Evolutionary conservation across 148 eudicot genomes (phyloP).

Genomic region (Bassia scoparia): DNA sequence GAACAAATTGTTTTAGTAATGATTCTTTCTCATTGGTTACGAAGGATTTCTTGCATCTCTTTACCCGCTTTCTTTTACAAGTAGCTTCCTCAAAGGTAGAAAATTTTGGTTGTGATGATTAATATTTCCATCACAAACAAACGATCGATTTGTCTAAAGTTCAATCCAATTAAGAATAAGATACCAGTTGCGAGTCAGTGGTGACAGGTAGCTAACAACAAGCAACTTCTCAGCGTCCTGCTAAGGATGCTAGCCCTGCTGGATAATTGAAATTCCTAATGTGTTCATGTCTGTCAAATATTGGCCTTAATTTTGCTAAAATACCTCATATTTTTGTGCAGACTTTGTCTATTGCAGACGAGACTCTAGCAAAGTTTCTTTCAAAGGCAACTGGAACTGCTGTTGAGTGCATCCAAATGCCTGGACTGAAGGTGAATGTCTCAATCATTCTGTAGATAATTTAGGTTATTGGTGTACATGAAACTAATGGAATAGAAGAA

Average conservation of each 20-base stretch:
- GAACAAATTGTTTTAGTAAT: too few species aligned
- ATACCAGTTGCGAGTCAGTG: conserved; percentile 42
- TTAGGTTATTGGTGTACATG: not conserved
- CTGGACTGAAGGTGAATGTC: conserved; percentile 48
- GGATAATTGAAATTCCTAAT: conserved; percentile 24
- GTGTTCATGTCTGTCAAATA: not conserved
- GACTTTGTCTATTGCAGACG: conserved; percentile 54
- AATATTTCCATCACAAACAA: too few species aligned
- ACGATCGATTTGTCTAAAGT: too few species aligned
- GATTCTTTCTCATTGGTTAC: too few species aligned
- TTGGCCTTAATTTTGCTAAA: conserved; percentile 2
- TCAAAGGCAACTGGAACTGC: conserved; percentile 62
- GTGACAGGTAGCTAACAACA: conserved; percentile 44
- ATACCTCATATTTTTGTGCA: conserved; percentile 11
- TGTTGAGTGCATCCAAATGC: conserved; percentile 56
- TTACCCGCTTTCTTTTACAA: too few species aligned
- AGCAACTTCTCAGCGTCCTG: conserved; percentile 35
- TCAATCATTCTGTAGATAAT: not conserved
- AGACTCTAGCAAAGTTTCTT: conserved; percentile 50
- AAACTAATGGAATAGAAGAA: not conserved
- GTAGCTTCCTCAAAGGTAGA: too few species aligned
- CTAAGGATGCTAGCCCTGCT: conserved; percentile 32
- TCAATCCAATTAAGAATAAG: too few species aligned
- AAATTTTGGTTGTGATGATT: too few species aligned
- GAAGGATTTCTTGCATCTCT: too few species aligned